Evolutionary conservation across 306 rosid genomes (phyloP).

Genomic region (Pyrus pyrifolia): DNA sequence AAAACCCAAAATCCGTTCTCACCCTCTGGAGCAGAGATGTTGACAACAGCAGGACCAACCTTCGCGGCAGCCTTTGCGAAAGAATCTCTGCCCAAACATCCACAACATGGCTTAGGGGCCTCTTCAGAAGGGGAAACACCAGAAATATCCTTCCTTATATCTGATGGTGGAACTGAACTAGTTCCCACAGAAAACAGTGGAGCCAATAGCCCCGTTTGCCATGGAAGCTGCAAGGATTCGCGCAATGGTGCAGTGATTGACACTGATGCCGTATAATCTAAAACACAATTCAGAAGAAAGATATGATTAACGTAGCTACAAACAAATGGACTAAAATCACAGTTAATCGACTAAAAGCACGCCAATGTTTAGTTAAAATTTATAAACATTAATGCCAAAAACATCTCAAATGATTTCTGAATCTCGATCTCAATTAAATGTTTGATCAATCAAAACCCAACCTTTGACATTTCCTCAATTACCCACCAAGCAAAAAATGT

Average conservation of each 20-base stretch:
- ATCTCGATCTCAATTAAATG: not conserved
- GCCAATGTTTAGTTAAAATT: not conserved
- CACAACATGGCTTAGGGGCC: constrained; percentile 32
- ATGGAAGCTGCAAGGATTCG: constrained; percentile 23
- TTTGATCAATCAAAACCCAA: not conserved
- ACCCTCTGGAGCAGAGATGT: constrained; percentile 65
- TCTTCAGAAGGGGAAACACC: constrained; percentile 17
- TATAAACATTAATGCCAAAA: not conserved
- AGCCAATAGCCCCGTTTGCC: constrained; percentile 16
- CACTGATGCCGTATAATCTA: constrained; percentile 31
- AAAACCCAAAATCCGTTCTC: not conserved
- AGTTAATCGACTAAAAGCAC: not conserved
- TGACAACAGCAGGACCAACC: constrained; percentile 86
- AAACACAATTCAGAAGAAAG: constrained; percentile 2
- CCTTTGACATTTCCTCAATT: not conserved
- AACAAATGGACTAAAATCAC: not conserved
- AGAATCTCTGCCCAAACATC: constrained; percentile 64
- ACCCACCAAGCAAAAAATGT: not conserved
- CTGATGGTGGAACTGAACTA: constrained; percentile 34
- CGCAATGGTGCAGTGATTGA: constrained; percentile 26
- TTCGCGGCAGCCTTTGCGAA: constrained; percentile 81
- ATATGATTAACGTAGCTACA: not conserved
- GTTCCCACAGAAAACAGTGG: constrained; percentile 38
- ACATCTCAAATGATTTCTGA: not conserved
- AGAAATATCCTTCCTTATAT: constrained; percentile 28